Percentiles rank a stretch among this genome's conserved stretches.
These are phyloP conservation scores for Entonaema liquescens DNA, from an alignment of 495 filamentous ascomycete genomes.

Conservation along the genomic window DNA sequence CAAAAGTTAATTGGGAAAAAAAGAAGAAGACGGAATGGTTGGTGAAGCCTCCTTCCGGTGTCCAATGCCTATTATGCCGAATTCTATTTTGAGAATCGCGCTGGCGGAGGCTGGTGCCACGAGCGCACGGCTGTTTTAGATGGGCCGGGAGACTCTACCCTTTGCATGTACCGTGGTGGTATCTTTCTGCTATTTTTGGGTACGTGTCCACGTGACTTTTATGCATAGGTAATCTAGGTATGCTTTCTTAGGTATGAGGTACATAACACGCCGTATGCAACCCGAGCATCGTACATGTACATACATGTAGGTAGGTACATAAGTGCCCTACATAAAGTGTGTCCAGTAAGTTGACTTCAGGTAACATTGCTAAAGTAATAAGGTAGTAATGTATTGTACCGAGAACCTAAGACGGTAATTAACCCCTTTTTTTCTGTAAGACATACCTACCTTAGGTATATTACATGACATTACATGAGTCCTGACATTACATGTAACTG, in stretches of 20 bases:
- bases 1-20: constrained; percentile 23
- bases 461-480: no score
- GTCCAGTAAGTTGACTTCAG: no score
- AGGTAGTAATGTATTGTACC: no score
- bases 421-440: constrained; percentile 1
- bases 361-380: no score
- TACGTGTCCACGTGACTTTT: constrained; percentile 27
- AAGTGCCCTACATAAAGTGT: no score
- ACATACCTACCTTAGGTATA: neutral
- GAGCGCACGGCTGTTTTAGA: constrained; percentile 43
- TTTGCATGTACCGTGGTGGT: constrained; percentile 6
- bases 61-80: constrained; percentile 41
- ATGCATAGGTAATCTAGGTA: neutral
- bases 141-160: constrained; percentile 29
- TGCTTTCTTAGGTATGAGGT: no score
- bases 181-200: constrained; percentile 24
- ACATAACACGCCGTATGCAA: no score
- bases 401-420: neutral
- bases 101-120: constrained; percentile 37
- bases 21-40: constrained; percentile 14
- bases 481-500: no score
- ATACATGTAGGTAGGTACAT: no score
- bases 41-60: constrained; percentile 19
- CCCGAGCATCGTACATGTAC: no score
- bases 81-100: constrained; percentile 41